Evolutionary conservation across 1,139 yeast species (phyloP), one percentile per base, ranked within the genome.

Genomic region (Debaryomycetaceae sp.): DNA sequence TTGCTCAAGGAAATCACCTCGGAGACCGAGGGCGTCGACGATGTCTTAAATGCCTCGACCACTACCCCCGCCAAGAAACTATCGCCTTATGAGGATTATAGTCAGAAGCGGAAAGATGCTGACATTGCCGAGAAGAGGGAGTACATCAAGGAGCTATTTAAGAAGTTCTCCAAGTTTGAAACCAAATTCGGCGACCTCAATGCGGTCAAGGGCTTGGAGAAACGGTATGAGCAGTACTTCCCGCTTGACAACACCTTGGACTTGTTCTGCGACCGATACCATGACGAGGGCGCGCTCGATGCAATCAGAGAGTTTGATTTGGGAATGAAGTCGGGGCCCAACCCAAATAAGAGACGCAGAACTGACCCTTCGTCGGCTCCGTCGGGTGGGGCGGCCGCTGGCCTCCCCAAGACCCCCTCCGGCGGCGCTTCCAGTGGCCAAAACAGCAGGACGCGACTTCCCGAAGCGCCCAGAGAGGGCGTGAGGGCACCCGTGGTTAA

Each of bases 171-270:
- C 23, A 34, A 36, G 17, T 48, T 43, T 25, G 51, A 49, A 3
- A 42, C 54, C 4, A 53, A 55, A 30, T 80, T 72, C 49, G 80
- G 91, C 29, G 89, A 83, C 41, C 56, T 85, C 22, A 71, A 75
- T 28, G 82, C 85, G 10, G 78, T 86, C 3, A 62, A 71, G 32
- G 70, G 75, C 37, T 66, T 89, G 28, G 89, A 83, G 39, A 66
- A 65, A 32, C 70, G 94, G 36, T 88, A 73, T 51, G 64, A 70
- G 25, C 80, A 77, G 38, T 58, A 70, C 26, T 86, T 83, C 51
- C 85, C 89, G 0, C 71, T 76, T 10, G 77, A 75, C 30, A 71
- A 65, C 39, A 61, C 67, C 10, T 48, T 67, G 25, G 58, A 54
- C 9, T 50, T 67, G 27, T 61, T 67, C 31, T 54, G 61, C 28